A percentile compares a stretch with the other conserved stretches of the same genome.
phyloP scores from a whole-genome alignment of 768 basidiomycete genomes.

The Candolleomyces eurysporus region DNA sequence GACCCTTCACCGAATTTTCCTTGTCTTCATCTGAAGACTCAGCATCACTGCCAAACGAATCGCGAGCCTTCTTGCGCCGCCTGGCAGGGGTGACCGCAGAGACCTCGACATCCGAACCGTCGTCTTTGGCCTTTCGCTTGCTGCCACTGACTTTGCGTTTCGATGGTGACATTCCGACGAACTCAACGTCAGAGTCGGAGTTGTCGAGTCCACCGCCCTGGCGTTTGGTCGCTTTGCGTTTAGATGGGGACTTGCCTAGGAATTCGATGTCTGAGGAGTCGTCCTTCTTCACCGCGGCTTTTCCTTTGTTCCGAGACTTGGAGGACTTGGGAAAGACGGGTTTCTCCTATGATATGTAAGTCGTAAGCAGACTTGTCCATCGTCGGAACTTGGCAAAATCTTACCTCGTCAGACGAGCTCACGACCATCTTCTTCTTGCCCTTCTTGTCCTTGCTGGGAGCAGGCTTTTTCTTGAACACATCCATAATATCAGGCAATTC shows the following conservation, averaged over 20 bases:
- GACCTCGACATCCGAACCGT: too few species aligned
- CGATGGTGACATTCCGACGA: neutral
- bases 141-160: neutral
- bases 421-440: neutral
- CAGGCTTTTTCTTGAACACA: neutral
- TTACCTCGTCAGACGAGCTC: neutral
- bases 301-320: slow-evolving; percentile 18
- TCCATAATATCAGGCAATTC: slow-evolving; percentile 50
- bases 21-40: slow-evolving; percentile 18
- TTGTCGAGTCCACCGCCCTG: too few species aligned
- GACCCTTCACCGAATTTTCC: slow-evolving; percentile 28
- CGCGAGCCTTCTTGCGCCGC: neutral
- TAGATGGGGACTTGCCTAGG: neutral
- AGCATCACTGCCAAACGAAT: slow-evolving; percentile 5
- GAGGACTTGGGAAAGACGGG: neutral
- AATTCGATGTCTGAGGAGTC: neutral
- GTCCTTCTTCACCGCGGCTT: slow-evolving; percentile 10
- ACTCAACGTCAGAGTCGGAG: neutral
- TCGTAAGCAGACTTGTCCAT: slow-evolving; percentile 12
- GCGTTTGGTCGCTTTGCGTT: too few species aligned
- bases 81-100: too few species aligned
- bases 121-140: too few species aligned
- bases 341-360: neutral
- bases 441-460: neutral
- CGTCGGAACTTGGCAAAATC: neutral